Percentiles rank a stretch among this genome's conserved stretches.
Evolutionary conservation across 83 land plant genomes (phyloP).

Genomic region (Picea mariana): DNA sequence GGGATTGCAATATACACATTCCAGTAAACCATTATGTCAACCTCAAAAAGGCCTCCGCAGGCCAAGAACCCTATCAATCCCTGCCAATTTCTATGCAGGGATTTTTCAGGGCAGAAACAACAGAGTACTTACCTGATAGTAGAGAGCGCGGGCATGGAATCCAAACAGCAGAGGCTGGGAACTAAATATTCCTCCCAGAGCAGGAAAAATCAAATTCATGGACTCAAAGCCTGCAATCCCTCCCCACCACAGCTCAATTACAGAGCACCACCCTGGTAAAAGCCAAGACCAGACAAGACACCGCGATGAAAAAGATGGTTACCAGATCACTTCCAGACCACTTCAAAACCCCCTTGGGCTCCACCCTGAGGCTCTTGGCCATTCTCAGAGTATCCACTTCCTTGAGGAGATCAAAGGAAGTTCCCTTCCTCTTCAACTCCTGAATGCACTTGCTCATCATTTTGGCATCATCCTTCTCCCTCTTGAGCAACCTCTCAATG

Average conservation of each 20-base stretch:
- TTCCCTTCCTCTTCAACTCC: conserved; percentile 66
- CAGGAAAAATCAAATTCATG: no score
- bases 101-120: neutral
- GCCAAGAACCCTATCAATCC: neutral
- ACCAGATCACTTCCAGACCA: conserved; percentile 68
- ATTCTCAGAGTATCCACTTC: conserved; percentile 70
- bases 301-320: conserved; percentile 45
- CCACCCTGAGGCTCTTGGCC: conserved; percentile 67
- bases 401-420: conserved; percentile 63
- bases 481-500: conserved; percentile 55
- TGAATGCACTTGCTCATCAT: conserved; percentile 55
- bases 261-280: conserved; percentile 52
- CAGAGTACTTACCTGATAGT: neutral
- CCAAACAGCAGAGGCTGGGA: no score
- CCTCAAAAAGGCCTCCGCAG: conserved; percentile 1
- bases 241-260: conserved; percentile 2
- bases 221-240: neutral
- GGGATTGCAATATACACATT: neutral
- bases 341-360: conserved; percentile 45
- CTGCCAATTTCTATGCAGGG: neutral
- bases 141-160: no score
- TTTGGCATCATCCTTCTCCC: conserved; percentile 65
- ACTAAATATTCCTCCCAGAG: no score
- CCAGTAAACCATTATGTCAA: neutral
- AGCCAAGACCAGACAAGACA: conserved; percentile 46